Evolutionary conservation across 495 filamentous ascomycete species (phyloP).

Genomic region (Trichoderma erinaceum): DNA sequence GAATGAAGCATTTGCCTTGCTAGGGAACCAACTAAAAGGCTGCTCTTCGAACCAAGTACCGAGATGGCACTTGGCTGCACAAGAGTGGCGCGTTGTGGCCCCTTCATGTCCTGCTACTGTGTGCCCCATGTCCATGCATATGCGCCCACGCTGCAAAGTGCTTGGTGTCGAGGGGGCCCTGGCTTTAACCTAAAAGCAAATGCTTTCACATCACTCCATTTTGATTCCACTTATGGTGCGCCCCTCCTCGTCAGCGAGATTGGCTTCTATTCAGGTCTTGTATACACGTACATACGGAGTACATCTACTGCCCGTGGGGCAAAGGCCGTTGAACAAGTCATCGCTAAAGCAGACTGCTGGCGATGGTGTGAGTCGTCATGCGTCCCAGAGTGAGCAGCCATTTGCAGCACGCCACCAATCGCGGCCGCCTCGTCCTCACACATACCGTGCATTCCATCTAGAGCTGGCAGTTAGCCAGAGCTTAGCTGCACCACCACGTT

Average conservation of each 20-base stretch:
- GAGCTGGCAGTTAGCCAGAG: not conserved
- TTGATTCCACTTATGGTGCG: not conserved
- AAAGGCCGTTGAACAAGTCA: not conserved
- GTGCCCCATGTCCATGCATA: not conserved
- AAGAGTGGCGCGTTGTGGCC: slow-evolving; percentile 6
- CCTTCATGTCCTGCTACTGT: not conserved
- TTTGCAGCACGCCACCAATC: not conserved
- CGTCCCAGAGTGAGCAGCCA: not conserved
- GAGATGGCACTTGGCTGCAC: slow-evolving; percentile 14
- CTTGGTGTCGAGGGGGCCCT: not conserved
- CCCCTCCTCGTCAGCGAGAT: not conserved
- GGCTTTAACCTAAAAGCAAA: slow-evolving; percentile 1
- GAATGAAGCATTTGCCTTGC: not conserved
- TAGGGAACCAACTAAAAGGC: slow-evolving; percentile 8
- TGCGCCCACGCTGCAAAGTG: not conserved
- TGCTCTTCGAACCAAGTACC: not conserved
- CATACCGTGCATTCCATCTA: not conserved
- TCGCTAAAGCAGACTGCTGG: not conserved
- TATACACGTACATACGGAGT: not conserved
- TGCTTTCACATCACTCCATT: slow-evolving; percentile 2
- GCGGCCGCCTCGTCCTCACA: not conserved
- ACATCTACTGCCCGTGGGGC: not conserved
- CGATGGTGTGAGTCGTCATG: slow-evolving; percentile 10
- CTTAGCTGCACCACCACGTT: slow-evolving; percentile 12
- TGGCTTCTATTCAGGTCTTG: not conserved